Percentiles rank a stretch among this genome's conserved stretches.
Conservation (phyloP, 306 rosid species). For the Abrus precatorius region DNA sequence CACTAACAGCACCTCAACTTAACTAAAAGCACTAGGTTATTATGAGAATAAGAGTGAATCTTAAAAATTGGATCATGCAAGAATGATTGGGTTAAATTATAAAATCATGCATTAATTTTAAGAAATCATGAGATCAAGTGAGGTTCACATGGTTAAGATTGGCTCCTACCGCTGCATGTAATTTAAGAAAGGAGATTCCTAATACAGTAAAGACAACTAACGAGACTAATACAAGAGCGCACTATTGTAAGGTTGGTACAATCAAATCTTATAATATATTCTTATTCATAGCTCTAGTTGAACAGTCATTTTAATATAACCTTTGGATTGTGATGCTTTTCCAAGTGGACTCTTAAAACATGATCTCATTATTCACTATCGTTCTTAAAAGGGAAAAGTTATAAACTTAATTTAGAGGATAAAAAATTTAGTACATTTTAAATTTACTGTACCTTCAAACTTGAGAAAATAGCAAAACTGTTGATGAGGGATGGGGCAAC, state of each 20-base stretch:
- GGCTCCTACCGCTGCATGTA: no score
- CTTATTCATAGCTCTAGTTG: background rate
- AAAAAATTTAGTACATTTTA: slow-evolving; percentile 10
- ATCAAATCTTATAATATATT: background rate
- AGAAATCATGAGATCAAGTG: background rate
- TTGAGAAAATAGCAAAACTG: slow-evolving; percentile 17
- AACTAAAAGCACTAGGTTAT: slow-evolving; percentile 5
- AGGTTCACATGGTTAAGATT: background rate
- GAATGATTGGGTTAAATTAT: background rate
- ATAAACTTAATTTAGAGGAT: background rate
- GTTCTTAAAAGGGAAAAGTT: slow-evolving; percentile 29
- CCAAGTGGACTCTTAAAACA: slow-evolving; percentile 15
- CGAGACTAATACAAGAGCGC: background rate
- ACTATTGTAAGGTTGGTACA: background rate
- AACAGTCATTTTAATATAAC: background rate
- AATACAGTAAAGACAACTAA: background rate
- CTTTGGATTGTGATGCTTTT: background rate
- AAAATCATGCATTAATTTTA: background rate
- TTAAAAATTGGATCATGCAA: background rate
- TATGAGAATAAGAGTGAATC: background rate
- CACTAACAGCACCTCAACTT: background rate
- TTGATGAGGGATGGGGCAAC: slow-evolving; percentile 17
- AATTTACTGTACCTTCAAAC: slow-evolving; percentile 7
- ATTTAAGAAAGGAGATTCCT: background rate
- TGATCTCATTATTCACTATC: slow-evolving; percentile 16